Base-by-base conservation (phyloP, 2,329 filamentous ascomycete genomes). In the Didymella keratinophila region DNA sequence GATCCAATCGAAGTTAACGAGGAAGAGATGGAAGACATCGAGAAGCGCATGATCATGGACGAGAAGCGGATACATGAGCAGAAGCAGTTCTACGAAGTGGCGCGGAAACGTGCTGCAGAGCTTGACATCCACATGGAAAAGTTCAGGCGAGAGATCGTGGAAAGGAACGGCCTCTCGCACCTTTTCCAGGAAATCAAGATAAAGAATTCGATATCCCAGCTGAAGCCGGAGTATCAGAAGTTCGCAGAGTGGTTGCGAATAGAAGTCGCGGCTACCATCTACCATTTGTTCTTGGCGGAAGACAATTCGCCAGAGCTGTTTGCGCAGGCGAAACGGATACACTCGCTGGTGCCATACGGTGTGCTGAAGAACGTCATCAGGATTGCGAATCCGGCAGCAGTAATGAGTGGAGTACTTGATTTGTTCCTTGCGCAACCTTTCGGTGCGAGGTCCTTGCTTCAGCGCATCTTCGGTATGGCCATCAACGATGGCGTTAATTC, bases 231-330 rank as follows among this genome's bases (percentile, higher is more conserved):
- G 75, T 98, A 98, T 76, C 91, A 95, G 72, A 99, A 98, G 76
- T 98, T 99, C 74, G 94, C 94, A 18, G 95, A 99, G 77, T 99
- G 95, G 95, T 82, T 98, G 49, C 89, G 95, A 37, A 99, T 99
- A 71, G 95, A 99, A 79, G 89, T 99, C 47, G 95, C 95, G 23
- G 95, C 95, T 39, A 97, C 95, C 21, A 87, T 98, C 58, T 99
- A 99, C 74, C 95, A 99, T 76, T 83, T 99, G 32, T 99, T 99
- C 83, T 84, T 99, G 43, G 95, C 95, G 6, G 95, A 99, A 76
- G 95, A 99, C 79, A 99, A 99, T 77, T 97, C 94, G 0, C 93
- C 95, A 0, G 95, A 99, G 73, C 79, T 99, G 28, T 98, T 98
- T 76, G 92, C 93, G 0, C 95, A 99, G 77, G 89, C 91, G 4